Evolutionary conservation across 106 monocot genomes (phyloP).

Genomic region (Platanthera zijinensis): DNA sequence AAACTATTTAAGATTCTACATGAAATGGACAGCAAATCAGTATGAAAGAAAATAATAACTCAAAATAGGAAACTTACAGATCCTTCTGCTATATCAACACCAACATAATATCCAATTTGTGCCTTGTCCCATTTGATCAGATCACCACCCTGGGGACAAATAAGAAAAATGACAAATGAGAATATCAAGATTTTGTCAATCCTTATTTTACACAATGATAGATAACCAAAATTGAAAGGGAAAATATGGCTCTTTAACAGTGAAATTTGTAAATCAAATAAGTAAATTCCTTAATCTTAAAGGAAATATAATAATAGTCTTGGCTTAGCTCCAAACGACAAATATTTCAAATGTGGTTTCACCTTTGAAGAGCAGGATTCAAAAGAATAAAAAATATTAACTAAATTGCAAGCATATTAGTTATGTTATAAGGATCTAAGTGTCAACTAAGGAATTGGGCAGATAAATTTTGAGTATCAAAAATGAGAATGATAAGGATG

Average conservation of each 20-base stretch:
- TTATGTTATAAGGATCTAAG: not conserved
- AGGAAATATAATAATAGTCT: not conserved
- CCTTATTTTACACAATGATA: not conserved
- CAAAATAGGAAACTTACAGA: conserved; percentile 53
- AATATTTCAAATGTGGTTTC: not conserved
- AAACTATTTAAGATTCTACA: not conserved
- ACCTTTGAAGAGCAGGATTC: not conserved
- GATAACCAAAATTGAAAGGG: not conserved
- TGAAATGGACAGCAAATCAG: not conserved
- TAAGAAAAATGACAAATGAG: not conserved
- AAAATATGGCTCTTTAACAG: not conserved
- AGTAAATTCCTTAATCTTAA: not conserved
- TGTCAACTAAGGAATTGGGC: not conserved
- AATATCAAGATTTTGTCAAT: not conserved
- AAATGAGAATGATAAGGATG: not conserved
- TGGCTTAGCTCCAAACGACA: not conserved
- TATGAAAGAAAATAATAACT: not conserved
- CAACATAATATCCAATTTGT: conserved; percentile 90
- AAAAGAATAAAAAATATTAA: not conserved
- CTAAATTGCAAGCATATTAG: not conserved
- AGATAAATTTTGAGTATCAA: not conserved
- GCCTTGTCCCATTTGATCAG: conserved; percentile 99
- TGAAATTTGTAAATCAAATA: not conserved
- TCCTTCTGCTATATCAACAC: conserved; percentile 97
- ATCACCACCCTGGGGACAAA: conserved; percentile 67